Evolutionary conservation across 208 protist genomes (phyloP), one percentile per base, ranked within the genome.

Genomic region (Strigomonas galati): DNA sequence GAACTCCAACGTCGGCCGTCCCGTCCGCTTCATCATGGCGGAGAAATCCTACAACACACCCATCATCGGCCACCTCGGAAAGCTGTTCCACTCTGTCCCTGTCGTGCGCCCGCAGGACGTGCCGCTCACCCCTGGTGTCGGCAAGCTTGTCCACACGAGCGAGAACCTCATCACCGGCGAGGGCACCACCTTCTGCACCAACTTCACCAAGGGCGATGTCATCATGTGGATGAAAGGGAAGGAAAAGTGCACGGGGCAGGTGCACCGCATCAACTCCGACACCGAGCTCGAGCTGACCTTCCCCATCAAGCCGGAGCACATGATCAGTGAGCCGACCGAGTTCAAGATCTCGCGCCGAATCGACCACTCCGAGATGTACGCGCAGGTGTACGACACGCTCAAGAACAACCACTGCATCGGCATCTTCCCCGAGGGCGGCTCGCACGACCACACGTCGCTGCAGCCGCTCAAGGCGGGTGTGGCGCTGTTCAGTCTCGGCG

Each of bases 361-460:
- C 66, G 94, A 98, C 74, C 95, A 98, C 61, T 86, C 79, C 2
- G 76, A 82, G 43, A 94, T 98, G 81, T 98, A 94, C 62, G 81
- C 91, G 9, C 70, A 85, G 57, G 89, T 97, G 37, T 97, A 96
- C 72, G 78, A 93, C 48, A 95, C 88, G 0, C 71, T 97, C 32
- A 74, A 83, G 48, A 82, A 82, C 12, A 80, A 84, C 53, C 80
- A 90, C 44, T 91, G 87, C 78, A 92, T 98, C 59, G 95, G 93
- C 58, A 98, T 98, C 65, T 98, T 98, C 75, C 97, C 97, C 9
- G 95, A 98, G 72, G 97, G 97, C 58, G 97, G 97, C 46, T 98
- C 93, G 21, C 97, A 98, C 72, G 97, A 98, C 65, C 78, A 90
- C 54, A 94, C 95, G 2, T 87, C 88, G 32, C 81, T 98, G 71